phyloP scores from a whole-genome alignment of 192 early-diverging fungal genomes.

The Backusella morwellensis region DNA sequence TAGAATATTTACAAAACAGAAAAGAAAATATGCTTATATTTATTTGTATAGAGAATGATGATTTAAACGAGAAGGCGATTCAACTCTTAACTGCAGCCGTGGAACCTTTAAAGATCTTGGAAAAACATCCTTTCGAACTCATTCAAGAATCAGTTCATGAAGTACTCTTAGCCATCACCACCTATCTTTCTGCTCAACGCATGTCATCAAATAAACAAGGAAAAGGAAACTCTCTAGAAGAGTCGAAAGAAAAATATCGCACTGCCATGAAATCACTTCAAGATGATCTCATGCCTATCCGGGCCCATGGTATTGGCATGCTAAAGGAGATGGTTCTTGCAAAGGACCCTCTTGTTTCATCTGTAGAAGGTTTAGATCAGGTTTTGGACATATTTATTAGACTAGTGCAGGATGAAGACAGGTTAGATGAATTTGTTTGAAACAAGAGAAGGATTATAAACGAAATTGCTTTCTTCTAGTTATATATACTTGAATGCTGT shows the following conservation, averaged over 20 bases:
- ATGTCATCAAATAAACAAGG: slow-evolving; percentile 14
- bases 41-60: slow-evolving; percentile 42
- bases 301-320: slow-evolving; percentile 83
- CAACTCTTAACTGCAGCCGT: slow-evolving; percentile 38
- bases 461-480: slow-evolving; percentile 37
- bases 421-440: slow-evolving; percentile 36
- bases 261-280: slow-evolving; percentile 76
- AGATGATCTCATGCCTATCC: slow-evolving; percentile 80
- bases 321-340: slow-evolving; percentile 79
- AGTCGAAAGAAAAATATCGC: slow-evolving; percentile 58
- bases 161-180: slow-evolving; percentile 43
- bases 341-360: slow-evolving; percentile 58
- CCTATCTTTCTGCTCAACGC: slow-evolving; percentile 36
- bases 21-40: background rate
- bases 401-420: slow-evolving; percentile 75
- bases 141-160: slow-evolving; percentile 48
- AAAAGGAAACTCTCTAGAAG: slow-evolving; percentile 13
- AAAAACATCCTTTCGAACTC: slow-evolving; percentile 37
- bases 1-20: background rate
- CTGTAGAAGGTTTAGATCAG: slow-evolving; percentile 56
- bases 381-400: slow-evolving; percentile 78
- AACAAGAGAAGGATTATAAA: slow-evolving; percentile 5
- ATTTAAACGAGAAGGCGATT: slow-evolving; percentile 37
- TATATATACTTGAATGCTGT: slow-evolving; percentile 94
- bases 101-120: slow-evolving; percentile 35